These are phyloP conservation scores for Conticribra guillardii DNA, from an alignment of 108 stramenopile species.

Conservation along the genomic window DNA sequence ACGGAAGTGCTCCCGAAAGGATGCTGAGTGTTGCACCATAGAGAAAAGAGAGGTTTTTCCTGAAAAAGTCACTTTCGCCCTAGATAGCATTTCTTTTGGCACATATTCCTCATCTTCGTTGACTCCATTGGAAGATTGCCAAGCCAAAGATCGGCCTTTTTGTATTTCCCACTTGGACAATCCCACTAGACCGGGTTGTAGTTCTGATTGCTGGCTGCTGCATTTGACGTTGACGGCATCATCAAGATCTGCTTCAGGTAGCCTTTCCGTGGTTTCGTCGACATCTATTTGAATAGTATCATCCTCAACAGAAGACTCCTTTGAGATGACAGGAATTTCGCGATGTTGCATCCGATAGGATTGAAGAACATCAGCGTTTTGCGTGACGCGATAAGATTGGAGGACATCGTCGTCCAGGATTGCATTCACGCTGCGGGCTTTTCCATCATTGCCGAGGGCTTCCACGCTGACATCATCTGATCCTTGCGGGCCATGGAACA, in stretches of 20 bases:
- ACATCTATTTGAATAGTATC: neutral
- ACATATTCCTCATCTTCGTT: conserved; percentile 21
- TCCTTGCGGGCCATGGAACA: neutral
- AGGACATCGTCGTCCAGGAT: conserved; percentile 6
- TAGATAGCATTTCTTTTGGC: conserved; percentile 1
- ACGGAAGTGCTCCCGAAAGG: conserved; percentile 13
- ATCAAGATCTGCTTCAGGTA: neutral
- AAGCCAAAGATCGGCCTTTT: conserved; percentile 11
- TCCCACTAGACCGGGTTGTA: conserved; percentile 5
- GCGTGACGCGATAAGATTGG: conserved; percentile 2
- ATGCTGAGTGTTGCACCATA: conserved; percentile 5
- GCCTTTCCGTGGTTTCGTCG: neutral
- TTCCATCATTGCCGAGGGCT: neutral
- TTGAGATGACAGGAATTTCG: neutral
- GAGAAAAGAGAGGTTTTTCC: conserved; percentile 8
- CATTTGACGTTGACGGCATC: neutral
- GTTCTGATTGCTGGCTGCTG: too few species aligned
- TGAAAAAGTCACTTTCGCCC: conserved; percentile 5
- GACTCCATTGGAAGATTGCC: conserved; percentile 24
- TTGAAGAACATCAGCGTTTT: conserved; percentile 7
- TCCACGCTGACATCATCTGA: too few species aligned
- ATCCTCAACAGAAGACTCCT: too few species aligned
- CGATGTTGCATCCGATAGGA: conserved; percentile 3
- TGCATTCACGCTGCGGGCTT: neutral
- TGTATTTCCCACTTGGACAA: conserved; percentile 22